Evolutionary conservation across 805 yeast species (phyloP).

Genomic region (Groenewaldozyma tartarivorans): DNA sequence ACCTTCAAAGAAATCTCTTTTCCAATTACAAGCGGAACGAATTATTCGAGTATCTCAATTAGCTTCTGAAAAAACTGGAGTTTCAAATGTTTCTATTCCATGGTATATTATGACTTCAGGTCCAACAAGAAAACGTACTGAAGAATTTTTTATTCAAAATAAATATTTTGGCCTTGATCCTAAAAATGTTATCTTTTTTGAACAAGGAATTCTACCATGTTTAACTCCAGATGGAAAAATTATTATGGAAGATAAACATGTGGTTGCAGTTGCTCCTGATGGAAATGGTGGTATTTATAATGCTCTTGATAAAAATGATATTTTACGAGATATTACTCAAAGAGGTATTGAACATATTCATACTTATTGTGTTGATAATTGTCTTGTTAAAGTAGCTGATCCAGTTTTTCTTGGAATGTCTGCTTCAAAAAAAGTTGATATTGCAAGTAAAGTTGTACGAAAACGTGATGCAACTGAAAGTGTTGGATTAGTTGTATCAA

Average conservation of each 20-base stretch:
- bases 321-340: constrained; percentile 55
- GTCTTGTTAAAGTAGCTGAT: constrained; percentile 85
- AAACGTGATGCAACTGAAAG: constrained; percentile 80
- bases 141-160: constrained; percentile 52
- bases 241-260: constrained; percentile 45
- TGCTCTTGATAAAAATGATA: constrained; percentile 57
- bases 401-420: constrained; percentile 86
- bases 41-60: constrained; percentile 53
- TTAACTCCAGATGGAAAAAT: constrained; percentile 66
- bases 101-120: constrained; percentile 96
- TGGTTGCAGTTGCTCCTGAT: constrained; percentile 82
- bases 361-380: constrained; percentile 95
- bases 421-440: constrained; percentile 49
- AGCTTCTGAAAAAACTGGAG: constrained; percentile 28
- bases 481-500: constrained; percentile 78
- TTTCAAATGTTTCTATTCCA: constrained; percentile 35
- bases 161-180: constrained; percentile 60
- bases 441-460: constrained; percentile 92
- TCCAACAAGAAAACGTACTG: constrained; percentile 73
- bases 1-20: constrained; percentile 75
- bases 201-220: constrained; percentile 95
- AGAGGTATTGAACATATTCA: constrained; percentile 82
- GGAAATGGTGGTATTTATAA: constrained; percentile 96
- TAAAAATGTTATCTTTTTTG: constrained; percentile 64
- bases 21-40: constrained; percentile 90